Conservation (phyloP, 371 early-diverging fungal species). For the Saksenaea oblongispora region DNA sequence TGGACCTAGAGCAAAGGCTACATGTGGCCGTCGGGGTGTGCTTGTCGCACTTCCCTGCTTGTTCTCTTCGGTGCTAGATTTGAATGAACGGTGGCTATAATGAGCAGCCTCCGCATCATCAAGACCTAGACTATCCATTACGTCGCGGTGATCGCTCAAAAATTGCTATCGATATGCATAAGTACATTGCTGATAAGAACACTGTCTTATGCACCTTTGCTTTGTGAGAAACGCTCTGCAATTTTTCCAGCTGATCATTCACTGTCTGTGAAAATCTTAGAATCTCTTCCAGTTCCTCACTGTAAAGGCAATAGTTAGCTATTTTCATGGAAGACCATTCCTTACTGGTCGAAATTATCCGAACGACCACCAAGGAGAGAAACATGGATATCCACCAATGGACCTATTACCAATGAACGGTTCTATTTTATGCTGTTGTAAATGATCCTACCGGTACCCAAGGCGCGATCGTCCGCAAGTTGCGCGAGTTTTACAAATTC, state of each 20-base stretch:
- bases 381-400: conserved; percentile 38
- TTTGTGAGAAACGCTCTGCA: conserved; percentile 9
- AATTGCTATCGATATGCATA: conserved; percentile 11
- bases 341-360: conserved; percentile 16
- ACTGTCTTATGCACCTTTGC: conserved; percentile 10
- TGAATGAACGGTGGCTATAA: conserved; percentile 2
- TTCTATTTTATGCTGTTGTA: neutral
- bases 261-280: conserved; percentile 5
- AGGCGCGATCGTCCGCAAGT: conserved; percentile 9
- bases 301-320: neutral
- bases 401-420: conserved; percentile 8
- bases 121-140: conserved; percentile 16
- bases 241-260: conserved; percentile 13
- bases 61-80: conserved; percentile 3
- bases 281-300: conserved; percentile 2
- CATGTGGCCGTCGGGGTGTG: neutral
- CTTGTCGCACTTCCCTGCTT: conserved; percentile 1
- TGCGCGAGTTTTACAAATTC: conserved; percentile 32
- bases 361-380: conserved; percentile 25
- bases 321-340: neutral
- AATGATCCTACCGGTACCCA: conserved; percentile 10
- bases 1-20: conserved; percentile 2
- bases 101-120: conserved; percentile 11
- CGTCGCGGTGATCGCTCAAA: conserved; percentile 13
- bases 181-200: neutral